phyloP scores from a whole-genome alignment of 768 basidiomycete species.

The Rhodotorula taiwanensis region DNA sequence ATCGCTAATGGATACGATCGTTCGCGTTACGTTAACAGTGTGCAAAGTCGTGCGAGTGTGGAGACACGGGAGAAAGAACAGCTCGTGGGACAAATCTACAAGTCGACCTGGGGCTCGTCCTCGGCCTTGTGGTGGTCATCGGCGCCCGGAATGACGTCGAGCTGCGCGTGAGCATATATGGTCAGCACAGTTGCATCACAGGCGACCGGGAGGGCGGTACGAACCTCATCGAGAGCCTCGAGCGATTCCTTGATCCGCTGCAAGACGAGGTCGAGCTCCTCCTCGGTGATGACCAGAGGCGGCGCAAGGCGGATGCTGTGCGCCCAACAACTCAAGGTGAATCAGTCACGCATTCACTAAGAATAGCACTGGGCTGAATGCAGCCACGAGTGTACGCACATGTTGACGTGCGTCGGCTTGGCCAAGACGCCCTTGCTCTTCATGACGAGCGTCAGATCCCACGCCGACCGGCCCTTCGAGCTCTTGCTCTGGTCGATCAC shows the following conservation, averaged over 20 bases:
- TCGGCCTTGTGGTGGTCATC: conserved; percentile 34
- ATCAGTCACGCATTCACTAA: conserved; percentile 1
- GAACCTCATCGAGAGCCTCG: conserved; percentile 62
- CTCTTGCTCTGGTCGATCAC: conserved; percentile 82
- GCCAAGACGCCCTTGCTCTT: conserved; percentile 87
- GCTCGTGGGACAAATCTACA: neutral
- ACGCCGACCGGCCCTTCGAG: conserved; percentile 71
- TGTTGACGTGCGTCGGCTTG: conserved; percentile 92
- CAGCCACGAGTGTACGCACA: too few relatives aligned
- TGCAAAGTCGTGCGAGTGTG: neutral
- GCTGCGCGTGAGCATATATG: too few relatives aligned
- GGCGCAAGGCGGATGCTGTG: conserved; percentile 89
- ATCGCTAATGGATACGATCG: too few relatives aligned
- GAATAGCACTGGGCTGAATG: too few relatives aligned
- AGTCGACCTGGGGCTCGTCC: conserved; percentile 25
- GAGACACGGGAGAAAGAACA: neutral
- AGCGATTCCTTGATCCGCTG: conserved; percentile 68
- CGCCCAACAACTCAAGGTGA: conserved; percentile 2
- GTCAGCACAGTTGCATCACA: neutral
- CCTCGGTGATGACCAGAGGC: conserved; percentile 86
- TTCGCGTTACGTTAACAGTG: too few relatives aligned
- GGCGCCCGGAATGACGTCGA: conserved; percentile 31
- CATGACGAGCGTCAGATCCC: conserved; percentile 81
- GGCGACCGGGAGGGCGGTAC: conserved; percentile 44
- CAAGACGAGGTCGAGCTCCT: conserved; percentile 68